Evolutionary conservation across 345 rosid species (phyloP), one percentile per base, ranked within the genome.

Genomic region (Viola odorata): DNA sequence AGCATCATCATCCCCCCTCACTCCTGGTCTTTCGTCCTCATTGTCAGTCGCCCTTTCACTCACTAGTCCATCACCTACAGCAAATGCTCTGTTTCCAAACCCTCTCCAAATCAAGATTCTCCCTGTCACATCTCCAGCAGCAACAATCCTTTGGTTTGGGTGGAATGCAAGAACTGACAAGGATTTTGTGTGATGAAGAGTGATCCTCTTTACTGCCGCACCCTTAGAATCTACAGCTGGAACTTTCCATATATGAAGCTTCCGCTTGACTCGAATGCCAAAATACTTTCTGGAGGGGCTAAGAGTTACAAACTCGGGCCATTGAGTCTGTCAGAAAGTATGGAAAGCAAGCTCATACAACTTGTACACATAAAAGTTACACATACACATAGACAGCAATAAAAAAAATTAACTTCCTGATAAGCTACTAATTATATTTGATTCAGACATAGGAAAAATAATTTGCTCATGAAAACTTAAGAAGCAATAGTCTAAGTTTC

Each of bases 101-200:
- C 84, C 84, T 74, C 97, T 94, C 97, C 97, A 94, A 47, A 86
- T 76, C 65, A 94, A 81, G 72, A 94, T 77, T 77, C 99, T 88
- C 54, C 99, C 99, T 0, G 95, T 86, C 42, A 73, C 82, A 83
- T 94, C 99, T 62, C 97, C 99, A 10, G 89, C 96, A 37, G 86
- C 97, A 51, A 94, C 69, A 71, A 88, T 76, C 58, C 84, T 84
- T 71, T 94, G 83, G 17, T 74, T 79, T 44, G 92, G 96, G 72
- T 90, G 99, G 77, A 94, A 88, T 38, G 97, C 91, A 73, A 86
- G 68, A 63, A 71, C 81, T 3, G 77, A 75, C 69, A 94, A 68
- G 65, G 61, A 67, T 78, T 82, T 94, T 5, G 97, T 88, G 71
- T 94, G 99, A 79, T 88, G 99, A 44, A 94, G 55, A 10, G 79